These are phyloP conservation scores for Colletotrichum orbiculare DNA, from an alignment of 2,329 filamentous ascomycete species.

Conservation along the genomic window DNA sequence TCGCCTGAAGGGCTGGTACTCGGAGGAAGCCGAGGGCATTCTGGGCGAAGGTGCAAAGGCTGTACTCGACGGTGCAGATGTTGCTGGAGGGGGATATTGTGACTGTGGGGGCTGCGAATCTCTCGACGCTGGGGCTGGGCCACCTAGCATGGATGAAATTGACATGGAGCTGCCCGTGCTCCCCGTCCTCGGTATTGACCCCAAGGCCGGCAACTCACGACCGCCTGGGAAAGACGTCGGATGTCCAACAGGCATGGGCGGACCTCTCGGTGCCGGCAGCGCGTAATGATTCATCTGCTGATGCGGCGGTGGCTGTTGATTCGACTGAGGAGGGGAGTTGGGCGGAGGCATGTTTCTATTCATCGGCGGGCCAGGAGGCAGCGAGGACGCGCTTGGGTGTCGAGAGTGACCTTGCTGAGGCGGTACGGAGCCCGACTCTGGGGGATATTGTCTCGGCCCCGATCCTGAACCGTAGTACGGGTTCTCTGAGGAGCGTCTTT, in stretches of 20 bases:
- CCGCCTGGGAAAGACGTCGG: constrained; percentile 58
- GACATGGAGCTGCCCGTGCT: constrained; percentile 68
- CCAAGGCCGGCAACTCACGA: constrained; percentile 65
- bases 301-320: constrained; percentile 45
- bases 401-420: constrained; percentile 52
- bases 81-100: constrained; percentile 55
- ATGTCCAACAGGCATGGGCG: constrained; percentile 55
- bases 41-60: constrained; percentile 64
- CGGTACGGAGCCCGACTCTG: constrained; percentile 44
- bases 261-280: constrained; percentile 58
- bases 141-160: constrained; percentile 70
- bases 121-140: constrained; percentile 56
- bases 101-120: constrained; percentile 53
- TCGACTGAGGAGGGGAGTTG: constrained; percentile 55
- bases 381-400: constrained; percentile 57
- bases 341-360: constrained; percentile 60
- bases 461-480: constrained; percentile 49
- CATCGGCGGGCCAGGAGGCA: constrained; percentile 50
- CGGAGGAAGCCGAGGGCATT: constrained; percentile 64
- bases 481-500: constrained; percentile 56
- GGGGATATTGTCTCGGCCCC: constrained; percentile 47
- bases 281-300: constrained; percentile 53
- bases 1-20: constrained; percentile 72
- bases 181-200: constrained; percentile 59
- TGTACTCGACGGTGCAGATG: constrained; percentile 52